A percentile compares a stretch with the other conserved stretches of the same genome.
Conservation (phyloP, 2,329 filamentous ascomycete genomes). For the Mycosphaerella sp. region DNA sequence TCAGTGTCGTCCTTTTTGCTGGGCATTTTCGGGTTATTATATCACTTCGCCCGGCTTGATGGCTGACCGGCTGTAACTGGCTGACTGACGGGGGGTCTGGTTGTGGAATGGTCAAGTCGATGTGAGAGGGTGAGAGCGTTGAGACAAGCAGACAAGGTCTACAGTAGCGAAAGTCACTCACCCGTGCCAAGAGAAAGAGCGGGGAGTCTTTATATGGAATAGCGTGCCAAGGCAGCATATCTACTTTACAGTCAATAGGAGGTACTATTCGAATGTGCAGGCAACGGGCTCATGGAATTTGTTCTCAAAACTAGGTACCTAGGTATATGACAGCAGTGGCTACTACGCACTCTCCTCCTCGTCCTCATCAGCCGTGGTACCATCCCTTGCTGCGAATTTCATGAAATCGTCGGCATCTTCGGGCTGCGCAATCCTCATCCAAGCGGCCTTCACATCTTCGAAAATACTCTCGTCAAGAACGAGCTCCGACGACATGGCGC, state of each 20-base stretch:
- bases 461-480: conserved; percentile 68
- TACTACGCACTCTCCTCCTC: background rate
- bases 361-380: conserved; percentile 16
- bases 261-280: too few relatives aligned
- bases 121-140: too few relatives aligned
- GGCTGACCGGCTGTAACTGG: conserved; percentile 1
- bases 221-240: too few relatives aligned
- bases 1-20: conserved; percentile 12
- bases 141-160: too few relatives aligned
- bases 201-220: too few relatives aligned
- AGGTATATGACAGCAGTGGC: background rate
- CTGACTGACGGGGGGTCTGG: conserved; percentile 1
- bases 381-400: conserved; percentile 59
- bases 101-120: background rate
- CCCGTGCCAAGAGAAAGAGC: too few relatives aligned
- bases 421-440: conserved; percentile 57
- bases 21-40: conserved; percentile 6
- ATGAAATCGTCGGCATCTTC: conserved; percentile 57
- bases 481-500: conserved; percentile 55
- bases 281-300: background rate
- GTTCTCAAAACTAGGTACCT: background rate
- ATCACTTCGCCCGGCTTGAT: background rate
- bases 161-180: too few relatives aligned
- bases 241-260: too few relatives aligned
- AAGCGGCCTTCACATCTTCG: conserved; percentile 60